Evolutionary conservation across 805 yeast species (phyloP).

Genomic region (Myxozyma sirexii): DNA sequence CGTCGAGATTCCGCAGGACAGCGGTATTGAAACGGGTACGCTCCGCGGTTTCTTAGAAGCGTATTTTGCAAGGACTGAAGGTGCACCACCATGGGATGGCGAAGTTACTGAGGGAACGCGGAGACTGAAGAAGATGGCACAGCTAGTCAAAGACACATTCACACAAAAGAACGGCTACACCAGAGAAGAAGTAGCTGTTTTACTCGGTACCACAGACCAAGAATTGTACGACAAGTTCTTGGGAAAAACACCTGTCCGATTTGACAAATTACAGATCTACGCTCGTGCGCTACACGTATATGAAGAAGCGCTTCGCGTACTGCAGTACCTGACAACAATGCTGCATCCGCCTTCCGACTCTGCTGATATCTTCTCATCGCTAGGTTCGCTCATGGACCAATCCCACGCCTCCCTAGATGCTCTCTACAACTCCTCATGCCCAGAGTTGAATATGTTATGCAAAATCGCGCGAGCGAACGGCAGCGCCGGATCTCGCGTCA

Average conservation of each 20-base stretch:
- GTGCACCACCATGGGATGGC: conserved; percentile 51
- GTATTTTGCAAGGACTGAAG: conserved; percentile 41
- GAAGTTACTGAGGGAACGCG: conserved; percentile 40
- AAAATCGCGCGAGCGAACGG: conserved; percentile 58
- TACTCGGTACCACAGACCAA: conserved; percentile 48
- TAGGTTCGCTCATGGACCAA: conserved; percentile 61
- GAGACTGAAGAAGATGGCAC: background rate
- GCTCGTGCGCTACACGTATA: conserved; percentile 65
- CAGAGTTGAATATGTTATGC: conserved; percentile 57
- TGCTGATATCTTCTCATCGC: conserved; percentile 40
- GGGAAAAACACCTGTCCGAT: conserved; percentile 58
- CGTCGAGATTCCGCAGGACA: conserved; percentile 49
- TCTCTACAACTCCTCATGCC: conserved; percentile 58
- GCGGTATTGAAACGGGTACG: conserved; percentile 51
- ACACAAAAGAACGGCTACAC: conserved; percentile 53
- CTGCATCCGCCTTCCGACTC: conserved; percentile 30
- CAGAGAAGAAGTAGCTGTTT: conserved; percentile 51
- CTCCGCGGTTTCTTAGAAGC: conserved; percentile 64
- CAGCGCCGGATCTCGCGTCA: conserved; percentile 64
- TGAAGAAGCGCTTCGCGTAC: conserved; percentile 62
- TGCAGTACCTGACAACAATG: conserved; percentile 52
- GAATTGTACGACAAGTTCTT: conserved; percentile 52
- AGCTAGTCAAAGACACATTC: conserved; percentile 48
- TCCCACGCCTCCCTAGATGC: conserved; percentile 58
- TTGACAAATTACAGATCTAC: conserved; percentile 56